Percentiles rank a stretch among this genome's conserved stretches.
Evolutionary conservation across 2,329 filamentous ascomycete species (phyloP).

Genomic region (Aureobasidium sp.): DNA sequence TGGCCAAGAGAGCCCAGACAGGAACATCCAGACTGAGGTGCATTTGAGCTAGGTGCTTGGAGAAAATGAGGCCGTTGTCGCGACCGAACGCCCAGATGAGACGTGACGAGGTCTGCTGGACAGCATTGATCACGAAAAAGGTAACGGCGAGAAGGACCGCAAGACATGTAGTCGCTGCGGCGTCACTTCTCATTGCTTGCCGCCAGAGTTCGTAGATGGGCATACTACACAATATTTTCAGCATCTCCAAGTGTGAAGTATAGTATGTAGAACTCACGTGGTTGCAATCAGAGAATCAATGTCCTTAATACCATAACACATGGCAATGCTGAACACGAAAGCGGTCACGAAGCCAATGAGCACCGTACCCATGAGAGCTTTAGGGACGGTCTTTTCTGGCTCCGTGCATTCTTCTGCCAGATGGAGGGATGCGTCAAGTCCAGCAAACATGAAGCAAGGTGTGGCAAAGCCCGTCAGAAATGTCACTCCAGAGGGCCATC

Average conservation of each 20-base stretch:
- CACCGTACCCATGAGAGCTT: slow-evolving; percentile 45
- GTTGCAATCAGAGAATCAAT: slow-evolving; percentile 27
- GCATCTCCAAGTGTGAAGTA: neutral
- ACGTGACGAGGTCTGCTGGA: slow-evolving; percentile 29
- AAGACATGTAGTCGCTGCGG: slow-evolving; percentile 9
- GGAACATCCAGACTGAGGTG: slow-evolving; percentile 48
- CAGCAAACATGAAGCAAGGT: slow-evolving; percentile 23
- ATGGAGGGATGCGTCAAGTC: slow-evolving; percentile 21
- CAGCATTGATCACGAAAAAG: slow-evolving; percentile 7
- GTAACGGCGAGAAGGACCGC: neutral
- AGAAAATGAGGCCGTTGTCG: slow-evolving; percentile 51
- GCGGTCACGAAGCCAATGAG: slow-evolving; percentile 44
- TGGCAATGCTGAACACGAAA: slow-evolving; percentile 43
- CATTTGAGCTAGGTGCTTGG: slow-evolving; percentile 43
- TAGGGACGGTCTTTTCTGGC: slow-evolving; percentile 43
- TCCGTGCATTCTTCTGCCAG: slow-evolving; percentile 23
- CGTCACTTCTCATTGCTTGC: slow-evolving; percentile 2
- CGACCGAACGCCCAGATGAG: slow-evolving; percentile 47
- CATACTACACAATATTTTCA: neutral
- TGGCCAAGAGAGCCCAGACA: slow-evolving; percentile 49
- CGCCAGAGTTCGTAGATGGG: slow-evolving; percentile 17
- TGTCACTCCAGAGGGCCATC: slow-evolving; percentile 34
- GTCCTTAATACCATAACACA: slow-evolving; percentile 45
- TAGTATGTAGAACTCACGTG: slow-evolving; percentile 6
- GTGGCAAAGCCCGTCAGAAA: slow-evolving; percentile 23